These are phyloP conservation scores for Millerozyma acaciae DNA, from an alignment of 805 yeast genomes.

Conservation along the genomic window DNA sequence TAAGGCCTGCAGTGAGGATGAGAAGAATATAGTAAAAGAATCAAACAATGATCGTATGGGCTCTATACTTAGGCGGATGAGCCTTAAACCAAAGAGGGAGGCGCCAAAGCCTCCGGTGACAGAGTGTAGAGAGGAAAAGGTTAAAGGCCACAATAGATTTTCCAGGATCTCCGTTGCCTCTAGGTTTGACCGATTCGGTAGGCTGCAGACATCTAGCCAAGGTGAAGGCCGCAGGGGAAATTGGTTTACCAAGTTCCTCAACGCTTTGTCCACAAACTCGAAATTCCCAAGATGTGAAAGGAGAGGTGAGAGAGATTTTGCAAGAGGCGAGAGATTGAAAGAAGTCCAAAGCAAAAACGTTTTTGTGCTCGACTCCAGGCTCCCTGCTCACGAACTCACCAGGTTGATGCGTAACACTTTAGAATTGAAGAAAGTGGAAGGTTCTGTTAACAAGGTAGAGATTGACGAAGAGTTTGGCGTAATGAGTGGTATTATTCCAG, in stretches of 20 bases:
- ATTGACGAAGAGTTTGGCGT: conserved; percentile 42
- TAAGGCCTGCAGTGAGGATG: too few species aligned
- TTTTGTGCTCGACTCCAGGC: conserved; percentile 29
- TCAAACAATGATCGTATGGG: conserved; percentile 3
- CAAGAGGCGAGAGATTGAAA: not conserved
- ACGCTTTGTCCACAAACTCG: conserved; percentile 15
- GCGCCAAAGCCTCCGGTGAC: conserved; percentile 38
- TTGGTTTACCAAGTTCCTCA: conserved; percentile 40
- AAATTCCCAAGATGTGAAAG: too few species aligned
- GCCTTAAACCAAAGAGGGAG: conserved; percentile 35
- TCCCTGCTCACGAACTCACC: conserved; percentile 28
- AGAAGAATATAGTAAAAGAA: conserved; percentile 1
- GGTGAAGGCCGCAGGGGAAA: conserved; percentile 16
- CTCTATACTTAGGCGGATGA: conserved; percentile 22
- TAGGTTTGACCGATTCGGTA: conserved; percentile 6
- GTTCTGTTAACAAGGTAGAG: conserved; percentile 40
- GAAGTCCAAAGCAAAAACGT: conserved; percentile 18
- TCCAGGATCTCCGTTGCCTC: conserved; percentile 32
- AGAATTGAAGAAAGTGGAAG: conserved; percentile 46
- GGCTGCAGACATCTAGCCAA: conserved; percentile 1
- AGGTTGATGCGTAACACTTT: conserved; percentile 37
- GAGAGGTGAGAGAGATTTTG: conserved; percentile 1
- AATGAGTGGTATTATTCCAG: conserved; percentile 46
- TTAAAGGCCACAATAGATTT: conserved; percentile 24
- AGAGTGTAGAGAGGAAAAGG: conserved; percentile 2